phyloP scores from a whole-genome alignment of 352 stramenopile species.

The Phytophthora foliorum region DNA sequence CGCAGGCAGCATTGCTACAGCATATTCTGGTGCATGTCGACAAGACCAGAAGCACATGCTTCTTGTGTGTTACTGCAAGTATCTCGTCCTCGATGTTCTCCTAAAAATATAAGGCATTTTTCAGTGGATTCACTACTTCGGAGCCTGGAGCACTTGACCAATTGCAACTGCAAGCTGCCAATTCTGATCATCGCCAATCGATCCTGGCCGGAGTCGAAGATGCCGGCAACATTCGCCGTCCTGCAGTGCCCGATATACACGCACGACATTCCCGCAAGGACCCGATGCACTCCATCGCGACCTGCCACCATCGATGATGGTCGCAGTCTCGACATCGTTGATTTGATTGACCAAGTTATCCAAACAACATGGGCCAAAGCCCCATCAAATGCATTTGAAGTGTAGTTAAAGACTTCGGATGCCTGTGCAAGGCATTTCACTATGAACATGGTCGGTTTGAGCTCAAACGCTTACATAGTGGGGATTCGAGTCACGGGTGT shows the following conservation, averaged over 20 bases:
- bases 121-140: constrained; percentile 7
- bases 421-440: background rate
- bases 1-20: background rate
- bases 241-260: constrained; percentile 7
- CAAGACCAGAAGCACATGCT: constrained; percentile 20
- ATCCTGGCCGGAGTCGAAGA: background rate
- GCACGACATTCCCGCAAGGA: constrained; percentile 15
- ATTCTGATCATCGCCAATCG: background rate
- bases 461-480: constrained; percentile 27
- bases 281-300: constrained; percentile 2
- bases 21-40: constrained; percentile 17
- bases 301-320: no score
- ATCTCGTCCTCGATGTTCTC: constrained; percentile 38
- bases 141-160: background rate
- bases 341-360: background rate
- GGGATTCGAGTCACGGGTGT: constrained; percentile 53
- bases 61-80: constrained; percentile 2
- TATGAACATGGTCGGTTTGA: background rate
- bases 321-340: no score
- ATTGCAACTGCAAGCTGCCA: background rate
- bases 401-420: constrained; percentile 5
- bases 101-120: constrained; percentile 20
- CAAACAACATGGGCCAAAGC: background rate
- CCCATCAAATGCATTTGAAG: background rate
- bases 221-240: constrained; percentile 13